A percentile compares a stretch with the other conserved stretches of the same genome.
phyloP scores from a whole-genome alignment of 202 grass and related monocot genomes.

The Alloteropsis angusta region DNA sequence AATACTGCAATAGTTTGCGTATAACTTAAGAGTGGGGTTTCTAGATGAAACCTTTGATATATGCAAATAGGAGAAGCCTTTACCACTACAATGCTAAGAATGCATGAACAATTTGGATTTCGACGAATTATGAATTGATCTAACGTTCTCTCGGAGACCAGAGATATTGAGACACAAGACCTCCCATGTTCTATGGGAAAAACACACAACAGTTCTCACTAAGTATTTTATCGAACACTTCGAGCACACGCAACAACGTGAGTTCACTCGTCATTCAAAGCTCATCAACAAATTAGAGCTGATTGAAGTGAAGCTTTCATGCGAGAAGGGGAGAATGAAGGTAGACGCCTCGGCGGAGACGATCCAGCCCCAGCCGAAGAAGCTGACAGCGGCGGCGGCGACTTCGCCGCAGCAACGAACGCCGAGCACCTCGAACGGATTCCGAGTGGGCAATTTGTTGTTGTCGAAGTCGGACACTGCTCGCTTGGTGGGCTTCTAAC shows the following conservation, averaged over 20 bases:
- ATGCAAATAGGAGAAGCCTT: not conserved
- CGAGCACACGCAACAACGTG: not conserved
- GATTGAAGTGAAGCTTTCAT: not conserved
- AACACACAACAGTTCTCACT: not conserved
- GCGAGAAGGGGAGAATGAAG: not conserved
- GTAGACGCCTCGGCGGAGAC: not conserved
- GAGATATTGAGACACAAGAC: not conserved
- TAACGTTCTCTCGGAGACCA: not conserved
- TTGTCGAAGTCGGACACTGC: not conserved
- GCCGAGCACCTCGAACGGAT: too few relatives aligned
- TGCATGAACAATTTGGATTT: not conserved
- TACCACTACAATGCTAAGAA: not conserved
- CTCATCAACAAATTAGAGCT: not conserved
- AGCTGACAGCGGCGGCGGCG: too few relatives aligned
- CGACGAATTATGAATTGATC: not conserved
- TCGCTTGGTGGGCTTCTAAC: not conserved
- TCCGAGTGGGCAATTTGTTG: too few relatives aligned
- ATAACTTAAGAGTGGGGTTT: not conserved
- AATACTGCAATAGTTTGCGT: not conserved
- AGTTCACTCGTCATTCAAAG: not conserved
- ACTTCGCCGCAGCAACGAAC: not conserved
- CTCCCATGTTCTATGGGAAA: not conserved
- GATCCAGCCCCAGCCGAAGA: not conserved
- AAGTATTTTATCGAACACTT: not conserved
- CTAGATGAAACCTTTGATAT: not conserved